A percentile compares a stretch with the other conserved stretches of the same genome.
Conservation (phyloP, 2,329 filamentous ascomycete genomes). For the Aspergillus tamarii region DNA sequence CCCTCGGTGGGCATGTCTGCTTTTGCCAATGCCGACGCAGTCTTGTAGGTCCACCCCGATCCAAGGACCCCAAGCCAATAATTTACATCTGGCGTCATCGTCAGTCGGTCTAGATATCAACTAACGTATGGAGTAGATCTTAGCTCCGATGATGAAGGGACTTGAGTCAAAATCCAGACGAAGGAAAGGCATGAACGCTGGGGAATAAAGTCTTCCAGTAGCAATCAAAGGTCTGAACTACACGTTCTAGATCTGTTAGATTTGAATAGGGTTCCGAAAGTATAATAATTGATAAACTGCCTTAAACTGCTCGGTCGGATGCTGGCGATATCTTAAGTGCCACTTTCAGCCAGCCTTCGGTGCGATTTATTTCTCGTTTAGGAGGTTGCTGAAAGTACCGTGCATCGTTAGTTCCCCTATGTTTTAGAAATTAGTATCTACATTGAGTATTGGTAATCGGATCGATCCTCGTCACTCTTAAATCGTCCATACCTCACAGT, state of each 20-base stretch:
- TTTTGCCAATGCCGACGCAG: neutral
- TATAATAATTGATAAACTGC: neutral
- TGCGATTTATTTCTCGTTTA: neutral
- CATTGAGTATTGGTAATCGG: neutral
- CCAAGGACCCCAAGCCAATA: neutral
- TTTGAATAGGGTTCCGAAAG: neutral
- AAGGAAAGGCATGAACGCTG: neutral
- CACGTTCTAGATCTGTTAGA: neutral
- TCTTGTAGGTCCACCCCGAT: neutral
- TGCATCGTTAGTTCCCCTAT: neutral
- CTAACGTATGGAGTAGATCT: neutral
- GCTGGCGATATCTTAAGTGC: neutral
- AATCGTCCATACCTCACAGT: neutral
- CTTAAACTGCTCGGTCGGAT: neutral
- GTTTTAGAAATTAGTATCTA: neutral
- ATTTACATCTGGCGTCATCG: neutral
- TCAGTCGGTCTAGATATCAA: neutral
- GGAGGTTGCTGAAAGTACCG: neutral
- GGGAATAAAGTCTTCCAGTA: neutral
- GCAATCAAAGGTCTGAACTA: neutral
- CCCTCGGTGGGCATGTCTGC: neutral
- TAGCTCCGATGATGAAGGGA: neutral
- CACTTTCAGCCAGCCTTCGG: neutral
- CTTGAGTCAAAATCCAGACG: neutral
- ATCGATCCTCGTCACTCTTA: neutral